Conservation (phyloP, 148 eudicot species). For the Vaccinium corymbosum region DNA sequence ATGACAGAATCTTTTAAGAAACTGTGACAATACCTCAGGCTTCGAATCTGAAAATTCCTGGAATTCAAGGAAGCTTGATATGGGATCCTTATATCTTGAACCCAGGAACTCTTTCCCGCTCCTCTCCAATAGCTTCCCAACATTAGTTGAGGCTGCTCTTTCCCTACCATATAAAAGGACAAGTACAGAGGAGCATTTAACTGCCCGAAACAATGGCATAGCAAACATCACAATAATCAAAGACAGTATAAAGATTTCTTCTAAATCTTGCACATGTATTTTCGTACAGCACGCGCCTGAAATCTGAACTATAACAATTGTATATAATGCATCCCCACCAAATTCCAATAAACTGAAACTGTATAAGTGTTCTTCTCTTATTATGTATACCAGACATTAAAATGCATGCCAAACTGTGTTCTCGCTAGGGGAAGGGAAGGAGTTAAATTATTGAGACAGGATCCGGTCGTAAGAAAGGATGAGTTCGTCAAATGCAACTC, state of each 20-base stretch:
- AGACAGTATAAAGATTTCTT: not conserved
- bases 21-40: constrained; percentile 56
- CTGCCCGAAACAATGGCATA: not conserved
- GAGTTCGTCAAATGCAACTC: not conserved
- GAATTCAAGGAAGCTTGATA: constrained; percentile 75
- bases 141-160: constrained; percentile 51
- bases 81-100: constrained; percentile 62
- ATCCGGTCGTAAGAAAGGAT: not conserved
- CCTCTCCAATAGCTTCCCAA: constrained; percentile 69
- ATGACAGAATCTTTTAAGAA: not conserved
- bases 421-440: not conserved
- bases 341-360: not conserved
- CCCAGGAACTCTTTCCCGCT: constrained; percentile 68
- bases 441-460: not conserved
- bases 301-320: not conserved
- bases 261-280: not conserved
- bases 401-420: not conserved
- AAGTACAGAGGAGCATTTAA: not conserved
- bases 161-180: constrained; percentile 34
- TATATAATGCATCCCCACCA: not conserved
- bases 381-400: not conserved
- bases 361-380: not conserved
- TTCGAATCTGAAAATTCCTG: constrained; percentile 78
- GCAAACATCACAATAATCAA: not conserved
- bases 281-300: too few species aligned